A percentile compares a stretch with the other conserved stretches of the same genome.
Conservation (phyloP, 768 basidiomycete species). For the Tylopilus felleus region DNA sequence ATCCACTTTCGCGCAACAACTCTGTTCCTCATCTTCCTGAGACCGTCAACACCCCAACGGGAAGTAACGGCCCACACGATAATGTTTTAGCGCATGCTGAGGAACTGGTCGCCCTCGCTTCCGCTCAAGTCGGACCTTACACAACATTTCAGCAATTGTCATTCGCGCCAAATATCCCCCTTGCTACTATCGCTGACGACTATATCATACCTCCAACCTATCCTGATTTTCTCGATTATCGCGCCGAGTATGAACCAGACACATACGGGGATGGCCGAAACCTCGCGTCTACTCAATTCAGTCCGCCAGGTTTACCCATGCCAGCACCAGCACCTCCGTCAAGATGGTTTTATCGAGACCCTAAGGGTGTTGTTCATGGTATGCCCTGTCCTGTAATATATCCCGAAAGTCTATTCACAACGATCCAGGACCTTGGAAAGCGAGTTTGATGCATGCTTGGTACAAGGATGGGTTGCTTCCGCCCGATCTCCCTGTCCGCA, state of each 20-base stretch:
- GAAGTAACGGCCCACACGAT: conserved; percentile 30
- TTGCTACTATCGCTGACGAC: conserved; percentile 84
- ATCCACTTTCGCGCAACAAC: conserved; percentile 27
- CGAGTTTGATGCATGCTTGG: conserved; percentile 87
- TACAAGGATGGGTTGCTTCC: conserved; percentile 82
- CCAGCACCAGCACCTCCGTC: conserved; percentile 66
- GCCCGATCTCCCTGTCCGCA: conserved; percentile 74
- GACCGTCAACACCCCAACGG: conserved; percentile 24
- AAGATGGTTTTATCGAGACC: conserved; percentile 82
- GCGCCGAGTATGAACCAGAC: conserved; percentile 59
- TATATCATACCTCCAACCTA: conserved; percentile 93
- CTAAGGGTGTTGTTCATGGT: conserved; percentile 79
- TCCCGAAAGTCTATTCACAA: conserved; percentile 7
- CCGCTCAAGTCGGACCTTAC: conserved; percentile 76
- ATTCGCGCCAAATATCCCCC: conserved; percentile 84
- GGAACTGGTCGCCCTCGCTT: conserved; percentile 64
- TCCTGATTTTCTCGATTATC: conserved; percentile 70
- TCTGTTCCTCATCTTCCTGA: conserved; percentile 29
- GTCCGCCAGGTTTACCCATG: conserved; percentile 75
- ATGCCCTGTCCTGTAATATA: conserved; percentile 22
- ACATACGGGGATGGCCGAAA: conserved; percentile 42
- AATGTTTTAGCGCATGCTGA: conserved; percentile 49
- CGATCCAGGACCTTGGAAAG: conserved; percentile 75
- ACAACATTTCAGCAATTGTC: conserved; percentile 89
- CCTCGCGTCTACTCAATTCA: conserved; percentile 63